phyloP scores from a whole-genome alignment of 2,329 filamentous ascomycete species.

The Alternaria tenuissima region DNA sequence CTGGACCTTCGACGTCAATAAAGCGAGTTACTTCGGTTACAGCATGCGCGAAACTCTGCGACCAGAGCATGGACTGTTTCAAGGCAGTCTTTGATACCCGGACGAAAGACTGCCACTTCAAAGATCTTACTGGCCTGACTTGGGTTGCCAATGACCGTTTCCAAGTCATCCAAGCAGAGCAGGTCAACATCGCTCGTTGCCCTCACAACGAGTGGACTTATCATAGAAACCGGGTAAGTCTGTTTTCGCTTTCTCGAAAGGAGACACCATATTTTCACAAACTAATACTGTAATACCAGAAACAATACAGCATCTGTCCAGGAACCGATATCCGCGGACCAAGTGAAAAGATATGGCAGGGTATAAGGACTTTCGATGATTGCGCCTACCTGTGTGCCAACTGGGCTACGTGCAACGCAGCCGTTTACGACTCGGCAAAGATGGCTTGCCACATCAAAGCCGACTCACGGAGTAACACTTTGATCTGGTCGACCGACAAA shows the following conservation, averaged over 20 bases:
- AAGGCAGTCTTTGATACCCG: conserved; percentile 38
- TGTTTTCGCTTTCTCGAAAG: background rate
- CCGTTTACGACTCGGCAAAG: conserved; percentile 29
- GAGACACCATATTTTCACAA: background rate
- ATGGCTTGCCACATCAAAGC: conserved; percentile 37
- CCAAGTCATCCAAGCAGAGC: conserved; percentile 33
- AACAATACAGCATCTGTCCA: conserved; percentile 33
- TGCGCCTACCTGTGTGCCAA: conserved; percentile 36
- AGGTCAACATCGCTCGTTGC: conserved; percentile 35
- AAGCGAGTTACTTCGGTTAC: conserved; percentile 27
- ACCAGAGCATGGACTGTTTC: conserved; percentile 31
- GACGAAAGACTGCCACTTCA: conserved; percentile 33
- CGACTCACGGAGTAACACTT: conserved; percentile 28
- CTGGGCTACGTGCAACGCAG: conserved; percentile 27
- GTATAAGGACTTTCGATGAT: conserved; percentile 23
- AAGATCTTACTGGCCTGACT: conserved; percentile 22
- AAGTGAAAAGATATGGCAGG: conserved; percentile 24
- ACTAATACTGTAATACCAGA: conserved; percentile 15
- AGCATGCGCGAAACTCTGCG: conserved; percentile 33
- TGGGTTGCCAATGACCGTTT: conserved; percentile 33
- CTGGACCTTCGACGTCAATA: conserved; percentile 22
- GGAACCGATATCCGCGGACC: conserved; percentile 35
- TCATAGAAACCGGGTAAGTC: conserved; percentile 26
- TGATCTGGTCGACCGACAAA: conserved; percentile 41
- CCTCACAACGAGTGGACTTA: conserved; percentile 32